Evolutionary conservation across 257 asterid species (phyloP).

Genomic region (Anisodus acutangulus): DNA sequence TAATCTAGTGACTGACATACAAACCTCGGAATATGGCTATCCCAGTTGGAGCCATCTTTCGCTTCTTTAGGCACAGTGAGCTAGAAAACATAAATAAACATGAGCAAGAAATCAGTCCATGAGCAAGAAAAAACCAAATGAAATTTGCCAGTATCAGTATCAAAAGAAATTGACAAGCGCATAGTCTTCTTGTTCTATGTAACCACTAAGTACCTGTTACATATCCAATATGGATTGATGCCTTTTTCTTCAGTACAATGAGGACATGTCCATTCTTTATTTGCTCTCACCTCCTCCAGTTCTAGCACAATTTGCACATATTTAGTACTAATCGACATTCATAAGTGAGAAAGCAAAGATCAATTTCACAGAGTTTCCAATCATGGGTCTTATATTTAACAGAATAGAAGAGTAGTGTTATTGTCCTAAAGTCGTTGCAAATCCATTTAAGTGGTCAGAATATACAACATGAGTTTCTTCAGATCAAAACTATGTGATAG

Average conservation of each 20-base stretch:
- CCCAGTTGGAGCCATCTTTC: slow-evolving; percentile 81
- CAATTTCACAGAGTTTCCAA: neutral
- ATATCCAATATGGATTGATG: slow-evolving; percentile 78
- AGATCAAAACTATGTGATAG: neutral
- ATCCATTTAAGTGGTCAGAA: neutral
- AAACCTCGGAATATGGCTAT: slow-evolving; percentile 76
- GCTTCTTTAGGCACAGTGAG: slow-evolving; percentile 75
- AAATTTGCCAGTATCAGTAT: neutral
- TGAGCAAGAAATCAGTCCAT: slow-evolving; percentile 19
- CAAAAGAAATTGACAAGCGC: neutral
- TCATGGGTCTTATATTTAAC: neutral
- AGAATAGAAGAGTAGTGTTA: neutral
- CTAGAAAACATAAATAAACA: slow-evolving; percentile 38
- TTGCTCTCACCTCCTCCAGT: slow-evolving; percentile 72
- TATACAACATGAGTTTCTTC: no score
- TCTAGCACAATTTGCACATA: slow-evolving; percentile 44
- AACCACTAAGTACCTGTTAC: slow-evolving; percentile 64
- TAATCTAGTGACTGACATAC: slow-evolving; percentile 24
- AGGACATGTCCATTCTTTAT: slow-evolving; percentile 76
- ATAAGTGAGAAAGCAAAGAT: neutral
- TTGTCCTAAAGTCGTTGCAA: neutral
- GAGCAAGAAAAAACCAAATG: slow-evolving; percentile 13
- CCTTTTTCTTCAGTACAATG: slow-evolving; percentile 75
- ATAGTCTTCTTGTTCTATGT: neutral
- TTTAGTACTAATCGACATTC: neutral